Conservation (phyloP, 2,329 filamentous ascomycete species). For the Colletotrichum chrysophilum region DNA sequence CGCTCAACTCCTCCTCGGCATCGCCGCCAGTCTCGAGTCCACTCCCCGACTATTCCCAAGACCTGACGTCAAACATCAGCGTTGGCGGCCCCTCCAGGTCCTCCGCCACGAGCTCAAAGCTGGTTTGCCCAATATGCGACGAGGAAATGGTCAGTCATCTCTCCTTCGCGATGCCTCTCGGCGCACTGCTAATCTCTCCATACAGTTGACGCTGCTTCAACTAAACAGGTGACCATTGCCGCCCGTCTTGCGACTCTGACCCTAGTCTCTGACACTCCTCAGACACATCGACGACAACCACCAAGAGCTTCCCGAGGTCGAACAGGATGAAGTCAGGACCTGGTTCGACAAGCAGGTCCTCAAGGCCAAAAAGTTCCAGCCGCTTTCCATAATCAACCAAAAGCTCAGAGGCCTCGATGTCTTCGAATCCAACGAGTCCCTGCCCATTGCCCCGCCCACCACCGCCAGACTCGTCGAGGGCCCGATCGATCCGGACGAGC, state of each 20-base stretch:
- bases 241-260: not conserved
- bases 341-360: conserved; percentile 96
- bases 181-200: conserved; percentile 17
- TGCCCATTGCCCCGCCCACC: conserved; percentile 28
- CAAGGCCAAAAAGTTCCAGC: conserved; percentile 92
- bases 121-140: conserved; percentile 96
- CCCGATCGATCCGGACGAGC: conserved; percentile 80
- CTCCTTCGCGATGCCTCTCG: not conserved
- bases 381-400: conserved; percentile 88
- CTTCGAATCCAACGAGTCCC: conserved; percentile 87
- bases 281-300: conserved; percentile 83
- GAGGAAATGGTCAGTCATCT: conserved; percentile 84
- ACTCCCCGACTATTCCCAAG: conserved; percentile 74
- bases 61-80: conserved; percentile 82
- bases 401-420: conserved; percentile 92
- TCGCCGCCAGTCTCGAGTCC: conserved; percentile 68
- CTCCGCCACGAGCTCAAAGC: conserved; percentile 65
- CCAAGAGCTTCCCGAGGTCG: conserved; percentile 84
- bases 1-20: conserved; percentile 72
- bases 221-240: conserved; percentile 69
- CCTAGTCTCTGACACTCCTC: conserved; percentile 7
- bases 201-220: conserved; percentile 86
- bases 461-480: conserved; percentile 48
- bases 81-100: conserved; percentile 61
- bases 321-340: conserved; percentile 93